Conservation (phyloP, 441 rosid species). For the Populus tomentosa region DNA sequence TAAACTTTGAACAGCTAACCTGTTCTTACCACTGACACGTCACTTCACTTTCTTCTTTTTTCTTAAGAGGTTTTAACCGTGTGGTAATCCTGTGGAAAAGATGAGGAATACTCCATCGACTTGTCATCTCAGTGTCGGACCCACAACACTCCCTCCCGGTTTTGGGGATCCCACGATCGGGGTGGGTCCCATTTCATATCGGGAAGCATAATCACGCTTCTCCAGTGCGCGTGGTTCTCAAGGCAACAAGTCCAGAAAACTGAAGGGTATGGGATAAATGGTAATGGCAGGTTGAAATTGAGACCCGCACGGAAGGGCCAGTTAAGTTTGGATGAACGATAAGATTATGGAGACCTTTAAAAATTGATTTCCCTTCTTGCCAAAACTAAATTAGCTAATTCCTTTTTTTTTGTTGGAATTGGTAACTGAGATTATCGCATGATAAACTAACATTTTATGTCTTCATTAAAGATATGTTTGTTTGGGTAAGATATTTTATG, state of each 20-base stretch:
- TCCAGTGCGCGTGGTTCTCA: conserved; percentile 21
- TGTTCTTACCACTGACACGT: not conserved
- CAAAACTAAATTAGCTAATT: not conserved
- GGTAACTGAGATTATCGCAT: too few species aligned
- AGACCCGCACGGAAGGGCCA: conserved; percentile 5
- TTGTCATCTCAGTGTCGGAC: conserved; percentile 23
- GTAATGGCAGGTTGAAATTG: not conserved
- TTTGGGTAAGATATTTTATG: too few species aligned
- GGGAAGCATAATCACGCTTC: conserved; percentile 1
- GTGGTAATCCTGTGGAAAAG: conserved; percentile 14
- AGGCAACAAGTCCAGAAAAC: not conserved
- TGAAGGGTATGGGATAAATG: not conserved
- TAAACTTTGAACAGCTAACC: conserved; percentile 12
- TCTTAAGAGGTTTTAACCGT: not conserved
- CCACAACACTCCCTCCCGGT: conserved; percentile 5
- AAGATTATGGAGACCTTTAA: not conserved
- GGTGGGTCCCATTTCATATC: not conserved
- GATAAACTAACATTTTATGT: too few species aligned
- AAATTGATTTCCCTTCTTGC: not conserved
- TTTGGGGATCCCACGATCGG: conserved; percentile 10
- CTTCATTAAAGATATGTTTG: too few species aligned
- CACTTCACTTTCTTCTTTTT: not conserved
- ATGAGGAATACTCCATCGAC: conserved; percentile 20
- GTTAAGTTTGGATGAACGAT: not conserved
- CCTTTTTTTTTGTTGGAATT: too few species aligned